phyloP scores from a whole-genome alignment of 441 rosid species.

The Gossypium laxum region DNA sequence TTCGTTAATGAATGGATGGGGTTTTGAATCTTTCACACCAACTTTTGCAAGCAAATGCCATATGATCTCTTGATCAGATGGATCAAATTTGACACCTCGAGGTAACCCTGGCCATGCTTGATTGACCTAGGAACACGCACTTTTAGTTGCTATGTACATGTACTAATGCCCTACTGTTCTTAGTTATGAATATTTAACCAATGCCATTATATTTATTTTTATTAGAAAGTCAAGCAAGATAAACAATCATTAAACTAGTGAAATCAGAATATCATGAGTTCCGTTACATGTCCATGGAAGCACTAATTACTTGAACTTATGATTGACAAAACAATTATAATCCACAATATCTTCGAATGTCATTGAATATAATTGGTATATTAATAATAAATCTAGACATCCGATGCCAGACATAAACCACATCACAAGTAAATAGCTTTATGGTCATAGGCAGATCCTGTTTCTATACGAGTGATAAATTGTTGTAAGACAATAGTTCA shows the following conservation, averaged over 20 bases:
- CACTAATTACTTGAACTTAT: background rate
- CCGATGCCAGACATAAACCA: background rate
- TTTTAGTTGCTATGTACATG: background rate
- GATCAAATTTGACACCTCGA: conserved; percentile 84
- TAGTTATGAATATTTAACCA: conserved; percentile 1
- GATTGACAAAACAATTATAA: background rate
- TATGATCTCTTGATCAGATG: conserved; percentile 79
- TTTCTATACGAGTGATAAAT: background rate
- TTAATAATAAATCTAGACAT: background rate
- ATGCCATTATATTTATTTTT: background rate
- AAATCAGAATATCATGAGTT: background rate
- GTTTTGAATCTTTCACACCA: conserved; percentile 30
- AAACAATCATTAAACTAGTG: background rate
- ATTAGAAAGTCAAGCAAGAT: background rate
- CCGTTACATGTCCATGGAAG: background rate
- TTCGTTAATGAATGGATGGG: conserved; percentile 73
- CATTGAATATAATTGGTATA: background rate
- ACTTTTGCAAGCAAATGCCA: conserved; percentile 74
- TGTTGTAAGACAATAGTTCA: background rate
- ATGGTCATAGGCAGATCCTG: background rate
- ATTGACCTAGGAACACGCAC: conserved; percentile 39
- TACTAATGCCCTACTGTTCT: background rate
- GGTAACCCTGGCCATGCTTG: conserved; percentile 89
- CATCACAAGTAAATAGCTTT: background rate
- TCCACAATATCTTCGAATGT: background rate